Evolutionary conservation across 1,284 basidiomycete species (phyloP), one percentile per base, ranked within the genome.

Genomic region (Vanrija sp.): DNA sequence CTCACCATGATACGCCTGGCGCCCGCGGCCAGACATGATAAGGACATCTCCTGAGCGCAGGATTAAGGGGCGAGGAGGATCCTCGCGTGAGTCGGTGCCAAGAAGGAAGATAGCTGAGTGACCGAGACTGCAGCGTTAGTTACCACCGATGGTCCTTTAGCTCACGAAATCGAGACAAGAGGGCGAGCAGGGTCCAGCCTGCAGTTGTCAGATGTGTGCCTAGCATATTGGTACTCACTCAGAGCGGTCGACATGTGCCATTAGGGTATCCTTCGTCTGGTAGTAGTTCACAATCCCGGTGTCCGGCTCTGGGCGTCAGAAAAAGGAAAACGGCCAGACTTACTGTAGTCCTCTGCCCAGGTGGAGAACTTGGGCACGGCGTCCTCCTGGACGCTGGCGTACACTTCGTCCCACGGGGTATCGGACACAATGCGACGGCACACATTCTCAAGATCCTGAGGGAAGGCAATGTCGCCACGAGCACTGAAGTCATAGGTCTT

Each of bases 241-340:
- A 18, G 91, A 91, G 21, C 89, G 87, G 75, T 96, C 93, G 38
- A 94, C 89, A 68, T 96, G 92, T 0, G 84, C 92, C 87, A 95
- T 95, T 23, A 96, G 82, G 0, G 90, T 89, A 65, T 96, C 91
- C 80, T 87, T 70, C 4, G 65, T 81, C 71, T 91, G 89, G 71
- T 92, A 91, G 67, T 91, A 95, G 72, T 96, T 96, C 57, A 95
- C 87, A 46, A 96, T 94, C 3, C 92, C 92, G 12, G 91, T 91
- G 71, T 94, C 91, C 3, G 91, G 89, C n/a, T 50, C 55, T 58
- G 46, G 15, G 4, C 5, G 46, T 58, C 45, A 56, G 53, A 48
- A 42, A 4, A 4, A 14, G 18, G 14, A 6, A 23, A 25, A 16
- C 10, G 1, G 19, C 21, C 0, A 7, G 45, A 54, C 77, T 49